Evolutionary conservation across 2,329 filamentous ascomycete species (phyloP), one percentile per base, ranked within the genome.

Genomic region (Calonectria multiphialidica): DNA sequence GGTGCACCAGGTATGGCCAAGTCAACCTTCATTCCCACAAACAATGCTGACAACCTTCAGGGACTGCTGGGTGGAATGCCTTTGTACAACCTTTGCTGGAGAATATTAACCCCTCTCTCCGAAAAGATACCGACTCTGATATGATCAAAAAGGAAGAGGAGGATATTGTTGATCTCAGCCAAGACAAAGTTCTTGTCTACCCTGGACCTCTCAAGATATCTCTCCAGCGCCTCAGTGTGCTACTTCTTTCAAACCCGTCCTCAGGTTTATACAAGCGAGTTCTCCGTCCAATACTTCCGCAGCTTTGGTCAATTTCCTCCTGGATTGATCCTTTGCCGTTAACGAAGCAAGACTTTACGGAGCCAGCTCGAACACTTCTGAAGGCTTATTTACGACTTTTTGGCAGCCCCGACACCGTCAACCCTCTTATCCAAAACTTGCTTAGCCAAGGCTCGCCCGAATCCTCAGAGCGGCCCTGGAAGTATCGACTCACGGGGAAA

Each of bases 191-290:
- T 0, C 72, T 93, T 12, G 87, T 92, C 18, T 74, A 83, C 7
- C 81, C 88, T 4, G 77, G 83, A 1, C 83, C 88, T 2, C 81
- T 94, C 5, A 83, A 85, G 21, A 80, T 80, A 40, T 88, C 90
- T 1, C 79, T 95, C 2, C 85, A 83, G 37, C 87, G 92, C 18
- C 81, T 95, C 1, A 86, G 85, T 42, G 85, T 87, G 0, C 82
- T 95, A 1, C 80, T 92, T 1, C 84, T 89, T 23, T 92, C 91
- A 0, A 93, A 93, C 77, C 92, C 92, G 0, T 92, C 93, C 68
- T 90, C 92, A 0, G 91, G 91, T 0, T 82, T 94, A 12, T 89
- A 91, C 53, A 91, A 88, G 74, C 86, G 93, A 63, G 83, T 95
- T 0, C 81, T 94, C 2, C 84, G 85, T 3, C 90, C 90, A 0